These are phyloP conservation scores for Solanum peruvianum DNA, from an alignment of 257 asterid genomes.

Conservation along the genomic window DNA sequence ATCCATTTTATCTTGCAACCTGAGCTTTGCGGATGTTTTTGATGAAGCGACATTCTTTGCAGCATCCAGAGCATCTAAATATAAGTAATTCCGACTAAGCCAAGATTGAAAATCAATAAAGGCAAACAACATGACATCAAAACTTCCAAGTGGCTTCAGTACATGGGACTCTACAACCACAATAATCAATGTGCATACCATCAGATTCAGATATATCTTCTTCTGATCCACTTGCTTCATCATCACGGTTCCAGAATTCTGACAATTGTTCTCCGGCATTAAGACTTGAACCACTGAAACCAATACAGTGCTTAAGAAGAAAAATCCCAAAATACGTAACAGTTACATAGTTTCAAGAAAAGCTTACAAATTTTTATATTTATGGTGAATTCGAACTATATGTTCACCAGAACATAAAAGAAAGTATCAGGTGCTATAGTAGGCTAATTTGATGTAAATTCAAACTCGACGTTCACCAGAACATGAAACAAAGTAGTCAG, in stretches of 20 bases:
- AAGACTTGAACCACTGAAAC: constrained; percentile 13
- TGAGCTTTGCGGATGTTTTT: constrained; percentile 26
- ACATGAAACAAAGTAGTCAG: background rate
- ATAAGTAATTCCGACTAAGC: background rate
- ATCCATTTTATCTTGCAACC: constrained; percentile 46
- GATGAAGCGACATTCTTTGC: constrained; percentile 30
- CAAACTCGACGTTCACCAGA: background rate
- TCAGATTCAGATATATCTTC: constrained; percentile 92
- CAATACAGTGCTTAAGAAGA: background rate
- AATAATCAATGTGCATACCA: constrained; percentile 31
- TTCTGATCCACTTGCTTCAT: constrained; percentile 71
- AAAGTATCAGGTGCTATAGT: background rate
- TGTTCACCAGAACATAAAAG: background rate
- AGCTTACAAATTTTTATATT: background rate
- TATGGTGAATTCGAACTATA: background rate
- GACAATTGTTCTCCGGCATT: constrained; percentile 34
- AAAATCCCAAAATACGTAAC: background rate
- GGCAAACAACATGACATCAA: background rate
- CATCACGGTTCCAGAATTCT: constrained; percentile 90
- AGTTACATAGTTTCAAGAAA: background rate
- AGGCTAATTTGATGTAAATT: background rate
- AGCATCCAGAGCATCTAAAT: constrained; percentile 41
- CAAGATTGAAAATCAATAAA: background rate
- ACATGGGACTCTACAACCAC: background rate
- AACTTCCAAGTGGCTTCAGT: constrained; percentile 2